Conservation (phyloP, 805 yeast species). For the Isabelozyma gotoi region DNA sequence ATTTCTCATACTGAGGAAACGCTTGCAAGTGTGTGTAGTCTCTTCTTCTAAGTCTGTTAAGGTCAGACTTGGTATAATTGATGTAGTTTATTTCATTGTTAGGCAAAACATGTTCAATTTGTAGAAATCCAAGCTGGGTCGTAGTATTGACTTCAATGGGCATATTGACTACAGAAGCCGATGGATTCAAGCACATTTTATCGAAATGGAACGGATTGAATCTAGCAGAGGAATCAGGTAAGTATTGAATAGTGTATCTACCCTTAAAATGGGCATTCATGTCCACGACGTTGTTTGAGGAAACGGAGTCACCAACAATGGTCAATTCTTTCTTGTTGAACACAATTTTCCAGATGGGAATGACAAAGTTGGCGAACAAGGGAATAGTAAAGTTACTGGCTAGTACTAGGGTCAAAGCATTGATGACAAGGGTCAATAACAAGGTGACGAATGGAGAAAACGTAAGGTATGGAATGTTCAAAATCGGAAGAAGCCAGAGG, state of each 20-base stretch:
- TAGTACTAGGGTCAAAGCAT: conserved; percentile 52
- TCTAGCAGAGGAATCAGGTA: conserved; percentile 88
- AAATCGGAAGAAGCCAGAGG: conserved; percentile 66
- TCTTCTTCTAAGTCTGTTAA: conserved; percentile 37
- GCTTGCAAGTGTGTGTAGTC: conserved; percentile 32
- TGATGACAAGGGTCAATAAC: conserved; percentile 45
- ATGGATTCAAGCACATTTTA: conserved; percentile 57
- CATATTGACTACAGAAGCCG: conserved; percentile 33
- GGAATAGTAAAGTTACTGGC: conserved; percentile 54
- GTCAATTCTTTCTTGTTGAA: conserved; percentile 48
- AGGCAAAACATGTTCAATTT: conserved; percentile 60
- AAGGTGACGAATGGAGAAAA: conserved; percentile 60
- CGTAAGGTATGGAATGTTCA: conserved; percentile 73
- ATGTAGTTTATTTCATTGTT: conserved; percentile 46
- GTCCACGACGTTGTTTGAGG: conserved; percentile 37
- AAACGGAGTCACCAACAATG: conserved; percentile 48
- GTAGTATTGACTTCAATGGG: conserved; percentile 85
- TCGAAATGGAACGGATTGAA: conserved; percentile 70
- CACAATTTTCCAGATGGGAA: conserved; percentile 45
- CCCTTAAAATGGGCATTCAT: conserved; percentile 76
- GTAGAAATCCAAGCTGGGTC: conserved; percentile 64
- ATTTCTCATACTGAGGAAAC: conserved; percentile 20
- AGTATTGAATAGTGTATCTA: conserved; percentile 75
- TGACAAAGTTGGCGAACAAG: conserved; percentile 25
- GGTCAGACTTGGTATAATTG: conserved; percentile 58